Evolutionary conservation across 2,329 filamentous ascomycete genomes (phyloP), one percentile per base, ranked within the genome.

Genomic region (Paecilomyces formosus): DNA sequence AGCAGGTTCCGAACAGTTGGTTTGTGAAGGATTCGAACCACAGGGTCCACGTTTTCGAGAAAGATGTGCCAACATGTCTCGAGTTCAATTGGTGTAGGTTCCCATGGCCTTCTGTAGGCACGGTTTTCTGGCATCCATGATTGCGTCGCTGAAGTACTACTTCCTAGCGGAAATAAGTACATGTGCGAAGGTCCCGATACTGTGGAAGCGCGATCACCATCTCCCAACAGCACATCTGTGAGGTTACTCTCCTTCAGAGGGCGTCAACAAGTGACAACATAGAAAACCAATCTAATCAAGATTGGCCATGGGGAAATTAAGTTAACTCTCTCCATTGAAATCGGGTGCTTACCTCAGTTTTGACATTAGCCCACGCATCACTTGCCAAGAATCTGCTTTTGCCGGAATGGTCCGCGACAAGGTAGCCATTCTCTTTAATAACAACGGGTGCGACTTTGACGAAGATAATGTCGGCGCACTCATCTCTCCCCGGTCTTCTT

Each of bases 1-100:
- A 61, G 49, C 22, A 58, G 33, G 3, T 26, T 51, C 8, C 54
- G 30, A 3, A 55, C 50, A 39, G 28, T 55, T 1, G 57, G 58
- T 54, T 58, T 59, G 35, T 58, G 56, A 21, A 62, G 45, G 33
- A 57, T 60, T 58, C 54, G 57, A n/a, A 55, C 52, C 33, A 56
- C 52, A 24, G 57, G 55, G 21, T 63, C 58, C 21, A 65, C 60
- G 15, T 60, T 58, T 28, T 62, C 35, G 21, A 58, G 33, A 39
- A 61, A 63, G 12, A 58, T 56, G 26, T 63, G 57, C 62, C 62
- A 63, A 22, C 49, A 57, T 58, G 56, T 57, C n/a, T 54, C n/a
- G 1, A 58, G 22, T 39, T 58, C 51, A 11, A 49, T 53, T 15
- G 24, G n/a, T 3, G 52, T 24, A 33, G 51, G 54, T 3, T 18